These are phyloP conservation scores for Pistacia atlantica DNA, from an alignment of 345 rosid genomes.

Conservation along the genomic window DNA sequence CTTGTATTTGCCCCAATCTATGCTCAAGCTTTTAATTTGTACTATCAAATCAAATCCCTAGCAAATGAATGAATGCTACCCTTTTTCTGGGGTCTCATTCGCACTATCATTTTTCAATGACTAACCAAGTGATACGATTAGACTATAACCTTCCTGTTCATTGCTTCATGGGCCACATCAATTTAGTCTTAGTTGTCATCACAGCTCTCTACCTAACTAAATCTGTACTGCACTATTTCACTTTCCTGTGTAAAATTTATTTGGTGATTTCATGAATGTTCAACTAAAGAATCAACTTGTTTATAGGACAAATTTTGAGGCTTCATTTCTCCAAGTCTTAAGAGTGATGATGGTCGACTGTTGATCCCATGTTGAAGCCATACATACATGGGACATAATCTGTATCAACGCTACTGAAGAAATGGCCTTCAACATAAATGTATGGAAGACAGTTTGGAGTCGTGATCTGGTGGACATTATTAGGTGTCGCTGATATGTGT, in stretches of 20 bases:
- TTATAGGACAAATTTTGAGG: neutral
- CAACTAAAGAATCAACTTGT: neutral
- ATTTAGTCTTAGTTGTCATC: neutral
- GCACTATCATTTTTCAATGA: constrained; percentile 8
- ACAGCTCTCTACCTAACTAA: constrained; percentile 4
- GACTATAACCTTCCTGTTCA: neutral
- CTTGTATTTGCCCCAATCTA: constrained; percentile 8
- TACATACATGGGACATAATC: neutral
- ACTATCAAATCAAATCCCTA: neutral
- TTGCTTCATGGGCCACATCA: neutral
- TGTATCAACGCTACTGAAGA: neutral
- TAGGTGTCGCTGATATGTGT: constrained; percentile 13
- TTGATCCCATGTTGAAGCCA: neutral
- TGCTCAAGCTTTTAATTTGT: neutral
- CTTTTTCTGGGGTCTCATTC: constrained; percentile 7
- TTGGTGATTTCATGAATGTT: neutral
- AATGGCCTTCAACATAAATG: neutral
- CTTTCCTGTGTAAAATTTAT: no score
- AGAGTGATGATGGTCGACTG: neutral
- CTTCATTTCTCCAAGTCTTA: neutral
- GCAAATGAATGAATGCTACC: neutral
- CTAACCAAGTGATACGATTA: neutral
- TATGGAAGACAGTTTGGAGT: neutral
- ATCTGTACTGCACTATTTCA: neutral
- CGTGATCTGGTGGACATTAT: neutral